These are phyloP conservation scores for Dalbergia cultrata DNA, from an alignment of 306 rosid genomes.

Conservation along the genomic window DNA sequence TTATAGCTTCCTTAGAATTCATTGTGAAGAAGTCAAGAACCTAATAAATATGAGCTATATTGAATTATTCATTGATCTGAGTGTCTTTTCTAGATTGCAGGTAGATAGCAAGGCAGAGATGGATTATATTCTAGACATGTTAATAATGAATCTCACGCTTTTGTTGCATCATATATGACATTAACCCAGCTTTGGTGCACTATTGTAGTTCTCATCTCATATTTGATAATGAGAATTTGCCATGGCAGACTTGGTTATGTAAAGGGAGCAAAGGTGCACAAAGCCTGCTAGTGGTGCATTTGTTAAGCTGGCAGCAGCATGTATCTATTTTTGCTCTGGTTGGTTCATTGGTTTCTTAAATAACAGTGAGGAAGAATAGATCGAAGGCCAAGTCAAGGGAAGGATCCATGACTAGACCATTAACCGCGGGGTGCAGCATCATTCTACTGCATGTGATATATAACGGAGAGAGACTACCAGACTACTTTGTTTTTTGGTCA, in stretches of 20 bases:
- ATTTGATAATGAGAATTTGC: conserved; percentile 33
- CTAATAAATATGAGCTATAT: not conserved
- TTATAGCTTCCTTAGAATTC: conserved; percentile 11
- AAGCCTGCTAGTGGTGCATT: conserved; percentile 71
- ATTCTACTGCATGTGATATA: too few relatives aligned
- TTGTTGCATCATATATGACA: not conserved
- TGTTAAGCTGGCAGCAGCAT: conserved; percentile 60
- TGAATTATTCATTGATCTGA: not conserved
- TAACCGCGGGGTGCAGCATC: not conserved
- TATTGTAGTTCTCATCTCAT: conserved; percentile 13
- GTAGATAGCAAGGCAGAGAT: not conserved
- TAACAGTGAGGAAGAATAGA: too few relatives aligned
- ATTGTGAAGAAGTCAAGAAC: not conserved
- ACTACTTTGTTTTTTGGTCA: too few relatives aligned
- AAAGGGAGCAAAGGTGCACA: conserved; percentile 57
- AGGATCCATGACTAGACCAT: not conserved
- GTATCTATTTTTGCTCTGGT: conserved; percentile 60
- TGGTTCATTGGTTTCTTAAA: too few relatives aligned
- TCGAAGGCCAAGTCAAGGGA: too few relatives aligned
- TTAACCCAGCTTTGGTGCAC: not conserved
- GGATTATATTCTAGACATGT: conserved; percentile 7
- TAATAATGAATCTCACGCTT: conserved; percentile 18
- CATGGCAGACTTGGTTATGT: conserved; percentile 63
- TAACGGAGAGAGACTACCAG: too few relatives aligned
- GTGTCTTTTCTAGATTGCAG: not conserved